Conservation (phyloP, 2,329 filamentous ascomycete genomes). For the Lecanoromycetidae sp. region DNA sequence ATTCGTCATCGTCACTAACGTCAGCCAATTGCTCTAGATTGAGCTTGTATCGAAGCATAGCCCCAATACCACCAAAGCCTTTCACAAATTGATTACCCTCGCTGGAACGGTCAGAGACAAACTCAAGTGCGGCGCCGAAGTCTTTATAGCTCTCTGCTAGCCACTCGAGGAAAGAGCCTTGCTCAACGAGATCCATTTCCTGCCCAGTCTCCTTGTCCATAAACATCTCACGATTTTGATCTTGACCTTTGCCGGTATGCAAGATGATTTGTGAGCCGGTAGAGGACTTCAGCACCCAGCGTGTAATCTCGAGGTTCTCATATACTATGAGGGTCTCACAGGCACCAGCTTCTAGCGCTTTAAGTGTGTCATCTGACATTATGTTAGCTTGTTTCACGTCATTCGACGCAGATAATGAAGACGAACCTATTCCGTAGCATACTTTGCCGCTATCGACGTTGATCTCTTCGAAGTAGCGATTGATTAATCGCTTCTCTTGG, state of each 20-base stretch:
- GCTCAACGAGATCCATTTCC: constrained; percentile 88
- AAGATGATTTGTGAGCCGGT: constrained; percentile 60
- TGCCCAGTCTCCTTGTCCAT: constrained; percentile 91
- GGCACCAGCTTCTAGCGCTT: constrained; percentile 89
- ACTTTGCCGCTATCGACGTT: constrained; percentile 93
- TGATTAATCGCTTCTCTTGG: constrained; percentile 99
- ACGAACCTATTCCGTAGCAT: constrained; percentile 95
- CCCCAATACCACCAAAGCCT: constrained; percentile 96
- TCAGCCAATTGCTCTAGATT: constrained; percentile 99
- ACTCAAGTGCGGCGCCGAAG: constrained; percentile 89
- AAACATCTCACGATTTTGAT: constrained; percentile 70
- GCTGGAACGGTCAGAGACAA: constrained; percentile 92
- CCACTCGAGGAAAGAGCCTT: constrained; percentile 96
- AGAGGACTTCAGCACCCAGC: constrained; percentile 77
- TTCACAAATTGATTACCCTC: constrained; percentile 99
- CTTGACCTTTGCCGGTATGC: constrained; percentile 79
- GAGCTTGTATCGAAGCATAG: constrained; percentile 96
- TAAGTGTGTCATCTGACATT: constrained; percentile 96
- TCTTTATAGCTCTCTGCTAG: constrained; percentile 97
- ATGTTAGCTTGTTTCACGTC: too few relatives aligned
- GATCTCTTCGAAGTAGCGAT: constrained; percentile 98
- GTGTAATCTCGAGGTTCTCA: constrained; percentile 90
- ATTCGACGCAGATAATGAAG: too few relatives aligned
- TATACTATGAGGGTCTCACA: constrained; percentile 92
- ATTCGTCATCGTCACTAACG: constrained; percentile 79